Conservation (phyloP, 805 yeast genomes). For the Kluyveromyces dobzhanskii region DNA sequence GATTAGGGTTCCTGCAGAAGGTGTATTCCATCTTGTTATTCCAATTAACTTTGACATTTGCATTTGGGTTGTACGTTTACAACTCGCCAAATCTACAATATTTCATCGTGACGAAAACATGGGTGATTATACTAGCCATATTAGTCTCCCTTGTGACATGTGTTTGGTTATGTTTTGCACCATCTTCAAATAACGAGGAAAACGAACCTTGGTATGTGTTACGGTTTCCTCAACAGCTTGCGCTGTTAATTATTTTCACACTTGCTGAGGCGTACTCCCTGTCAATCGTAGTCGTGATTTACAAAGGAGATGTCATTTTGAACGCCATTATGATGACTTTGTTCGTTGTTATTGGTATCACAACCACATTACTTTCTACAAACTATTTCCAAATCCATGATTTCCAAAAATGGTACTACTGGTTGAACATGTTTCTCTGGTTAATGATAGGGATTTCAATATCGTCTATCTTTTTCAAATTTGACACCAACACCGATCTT, state of each 20-base stretch:
- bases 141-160: constrained; percentile 56
- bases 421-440: constrained; percentile 49
- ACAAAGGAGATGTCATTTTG: constrained; percentile 54
- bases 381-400: constrained; percentile 28
- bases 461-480: constrained; percentile 53
- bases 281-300: constrained; percentile 56
- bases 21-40: constrained; percentile 64
- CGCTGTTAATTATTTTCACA: constrained; percentile 59
- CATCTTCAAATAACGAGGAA: constrained; percentile 54
- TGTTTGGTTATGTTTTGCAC: constrained; percentile 54
- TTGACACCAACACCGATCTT: constrained; percentile 48
- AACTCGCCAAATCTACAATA: constrained; percentile 13
- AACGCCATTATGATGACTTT: constrained; percentile 66
- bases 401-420: constrained; percentile 13
- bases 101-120: constrained; percentile 51
- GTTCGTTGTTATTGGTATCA: constrained; percentile 66
- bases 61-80: constrained; percentile 20
- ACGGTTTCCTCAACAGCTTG: constrained; percentile 28
- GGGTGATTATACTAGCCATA: constrained; percentile 50
- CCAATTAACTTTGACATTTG: constrained; percentile 57
- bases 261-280: constrained; percentile 64
- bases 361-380: constrained; percentile 61
- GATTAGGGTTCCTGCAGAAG: constrained; percentile 69
- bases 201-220: constrained; percentile 35
- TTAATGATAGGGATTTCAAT: constrained; percentile 65